Base-by-base conservation (phyloP, 208 protist genomes). In the Trypanosoma avium region DNA sequence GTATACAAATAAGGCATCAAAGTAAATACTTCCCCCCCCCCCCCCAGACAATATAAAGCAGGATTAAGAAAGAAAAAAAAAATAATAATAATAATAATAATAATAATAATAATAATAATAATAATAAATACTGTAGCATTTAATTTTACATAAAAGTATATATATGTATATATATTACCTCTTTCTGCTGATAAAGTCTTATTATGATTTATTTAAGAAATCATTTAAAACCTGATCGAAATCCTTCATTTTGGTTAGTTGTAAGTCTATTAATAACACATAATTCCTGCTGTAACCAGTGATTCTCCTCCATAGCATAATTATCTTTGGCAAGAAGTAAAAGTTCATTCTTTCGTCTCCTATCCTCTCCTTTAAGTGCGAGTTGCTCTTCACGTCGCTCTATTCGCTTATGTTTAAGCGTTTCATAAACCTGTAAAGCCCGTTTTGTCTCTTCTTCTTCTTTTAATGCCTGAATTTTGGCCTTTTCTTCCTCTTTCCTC, bases 231-330 rank as follows among this genome's bases (percentile, higher is more conserved):
- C 40, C 50, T 13, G 48, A 50, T 15, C 21, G 43, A 21, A 67
- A 50, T 13, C 48, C 17, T 35, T 57, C 45, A 27, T 73, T 75
- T 66, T 88, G 82, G 10, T 58, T 61, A 8, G 49, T 35, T 15
- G 67, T 67, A 21, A 82, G 55, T n/a, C 75, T 63, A 49, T 84
- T 81, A 27, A 79, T 75, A 24, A 84, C 67, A 22, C 83, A 74
- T 8, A 80, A 73, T 65, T 94, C 88, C 66, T 84, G 75, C 55
- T 92, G 81, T 33, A 55, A 48, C 88, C 88, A 94, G 38, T 82
- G 74, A 43, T 79, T 68, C 53, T 79, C 77, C 67, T 94, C 88
- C 55, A 90, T 74, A 15, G 78, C 79, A n/a, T 45, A 72, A 35
- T 61, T 65, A 48, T 86, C 83, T 60, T 79, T 76, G 24, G 77